These are phyloP conservation scores for Effrenium voratum DNA, from an alignment of 73 alveolate species.

Conservation along the genomic window DNA sequence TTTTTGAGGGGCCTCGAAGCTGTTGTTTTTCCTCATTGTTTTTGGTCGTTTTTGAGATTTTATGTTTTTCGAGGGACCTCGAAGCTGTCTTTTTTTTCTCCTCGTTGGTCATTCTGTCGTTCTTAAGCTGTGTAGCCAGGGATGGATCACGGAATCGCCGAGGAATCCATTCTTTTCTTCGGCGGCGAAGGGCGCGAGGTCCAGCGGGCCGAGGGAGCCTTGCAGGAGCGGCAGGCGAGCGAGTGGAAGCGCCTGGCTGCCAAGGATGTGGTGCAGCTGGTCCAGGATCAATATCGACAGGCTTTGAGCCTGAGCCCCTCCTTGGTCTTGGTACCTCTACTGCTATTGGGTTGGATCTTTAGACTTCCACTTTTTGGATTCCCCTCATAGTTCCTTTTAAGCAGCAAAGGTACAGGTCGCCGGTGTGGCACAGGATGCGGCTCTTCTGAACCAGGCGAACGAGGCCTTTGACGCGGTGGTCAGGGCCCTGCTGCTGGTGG, in stretches of 20 bases:
- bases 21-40: too few species aligned
- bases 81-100: too few species aligned
- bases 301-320: conserved; percentile 32
- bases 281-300: conserved; percentile 73
- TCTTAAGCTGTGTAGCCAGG: too few species aligned
- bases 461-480: conserved; percentile 37
- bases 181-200: conserved; percentile 81
- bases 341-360: too few species aligned
- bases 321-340: conserved; percentile 38
- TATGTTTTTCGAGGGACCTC: too few species aligned
- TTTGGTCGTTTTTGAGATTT: too few species aligned
- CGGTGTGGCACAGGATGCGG: neutral
- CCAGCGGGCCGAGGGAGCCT: conserved; percentile 9
- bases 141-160: too few species aligned
- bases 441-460: conserved; percentile 13
- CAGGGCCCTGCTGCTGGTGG: conserved; percentile 48
- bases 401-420: too few species aligned
- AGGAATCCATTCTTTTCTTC: conserved; percentile 59
- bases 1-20: too few species aligned
- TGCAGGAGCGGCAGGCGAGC: neutral
- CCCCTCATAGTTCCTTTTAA: too few species aligned
- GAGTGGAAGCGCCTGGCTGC: conserved; percentile 87
- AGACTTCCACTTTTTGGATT: too few species aligned
- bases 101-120: too few species aligned
- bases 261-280: conserved; percentile 76